Evolutionary conservation across 2,329 filamentous ascomycete genomes (phyloP), one percentile per base, ranked within the genome.

Genomic region (Mariannaea sp.): DNA sequence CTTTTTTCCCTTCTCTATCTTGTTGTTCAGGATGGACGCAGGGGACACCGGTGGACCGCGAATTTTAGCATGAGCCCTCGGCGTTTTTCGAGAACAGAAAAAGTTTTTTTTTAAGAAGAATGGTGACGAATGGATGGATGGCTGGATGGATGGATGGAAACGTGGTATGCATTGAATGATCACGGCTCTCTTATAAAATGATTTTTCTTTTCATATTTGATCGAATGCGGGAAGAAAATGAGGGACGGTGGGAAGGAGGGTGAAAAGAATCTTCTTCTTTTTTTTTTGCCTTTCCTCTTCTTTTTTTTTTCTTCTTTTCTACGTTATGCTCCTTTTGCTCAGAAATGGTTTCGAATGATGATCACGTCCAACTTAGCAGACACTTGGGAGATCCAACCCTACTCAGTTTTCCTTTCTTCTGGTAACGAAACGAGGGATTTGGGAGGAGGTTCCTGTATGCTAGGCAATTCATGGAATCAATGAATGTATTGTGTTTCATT

Each of bases 101-200:
- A 66, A 60, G 39, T 49, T 61, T 58, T n/a, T n/a, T n/a, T n/a
- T n/a, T n/a, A n/a, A 66, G 64, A 66, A 66, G 64, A 65, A 64
- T 59, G 64, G 62, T 49, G 64, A 64, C 64, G 64, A 66, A 65
- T 62, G 64, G 63, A 66, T 55, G 57, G 53, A 65, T 56, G 62
- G 54, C 64, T 65, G 62, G 61, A 63, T 57, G 60, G 64, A 62
- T 59, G 62, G 61, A 65, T 55, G 60, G 64, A 66, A 66, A 66
- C 64, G 64, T 66, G 64, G 62, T 57, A 66, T 66, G 64, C 64
- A 64, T 66, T 66, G 60, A 66, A 66, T 66, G 62, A 66, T 67
- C 43, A 66, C 63, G 54, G 61, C 53, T 60, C 50, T 68, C 41
- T 65, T 64, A 55, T 14, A 42, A 41, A 46, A 53, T 39, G 49